Evolutionary conservation across 176 grass and related monocot species (phyloP).

Genomic region (Secale cereale): DNA sequence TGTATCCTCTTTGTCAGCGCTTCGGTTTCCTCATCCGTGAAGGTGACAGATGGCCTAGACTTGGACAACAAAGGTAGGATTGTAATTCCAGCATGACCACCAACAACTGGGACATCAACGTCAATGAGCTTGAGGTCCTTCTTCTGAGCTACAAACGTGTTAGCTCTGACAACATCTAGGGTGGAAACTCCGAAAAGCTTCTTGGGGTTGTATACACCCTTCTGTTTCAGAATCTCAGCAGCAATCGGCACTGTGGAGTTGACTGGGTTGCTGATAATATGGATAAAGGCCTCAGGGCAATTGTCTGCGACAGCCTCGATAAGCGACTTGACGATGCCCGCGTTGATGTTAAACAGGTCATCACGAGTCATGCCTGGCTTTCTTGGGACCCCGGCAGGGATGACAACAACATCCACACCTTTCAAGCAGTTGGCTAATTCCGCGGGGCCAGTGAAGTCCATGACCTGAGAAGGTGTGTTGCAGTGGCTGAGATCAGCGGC

Average conservation of each 20-base stretch:
- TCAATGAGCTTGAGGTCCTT: slow-evolving; percentile 73
- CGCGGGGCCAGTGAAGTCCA: slow-evolving; percentile 60
- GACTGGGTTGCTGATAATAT: slow-evolving; percentile 90
- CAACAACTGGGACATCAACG: slow-evolving; percentile 77
- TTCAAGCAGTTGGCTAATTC: slow-evolving; percentile 73
- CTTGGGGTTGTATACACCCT: slow-evolving; percentile 75
- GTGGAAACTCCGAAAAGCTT: slow-evolving; percentile 78
- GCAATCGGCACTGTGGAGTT: slow-evolving; percentile 83
- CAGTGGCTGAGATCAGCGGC: slow-evolving; percentile 86
- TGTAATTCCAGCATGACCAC: slow-evolving; percentile 84
- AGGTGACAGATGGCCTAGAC: slow-evolving; percentile 57
- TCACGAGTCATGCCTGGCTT: slow-evolving; percentile 92
- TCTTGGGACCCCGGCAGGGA: slow-evolving; percentile 76
- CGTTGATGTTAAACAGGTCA: slow-evolving; percentile 87
- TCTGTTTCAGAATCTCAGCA: slow-evolving; percentile 78
- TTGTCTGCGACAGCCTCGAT: slow-evolving; percentile 80
- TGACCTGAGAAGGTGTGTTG: slow-evolving; percentile 73
- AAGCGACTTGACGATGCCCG: slow-evolving; percentile 68
- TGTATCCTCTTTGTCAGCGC: slow-evolving; percentile 75
- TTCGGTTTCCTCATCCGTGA: slow-evolving; percentile 61
- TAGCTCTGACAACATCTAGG: slow-evolving; percentile 77
- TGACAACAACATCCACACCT: slow-evolving; percentile 73
- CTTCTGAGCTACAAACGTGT: slow-evolving; percentile 77
- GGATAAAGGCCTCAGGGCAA: slow-evolving; percentile 67
- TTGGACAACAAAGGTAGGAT: slow-evolving; percentile 72